These are phyloP conservation scores for Phellopilus nigrolimitatus DNA, from an alignment of 1,284 basidiomycete genomes.

Conservation along the genomic window DNA sequence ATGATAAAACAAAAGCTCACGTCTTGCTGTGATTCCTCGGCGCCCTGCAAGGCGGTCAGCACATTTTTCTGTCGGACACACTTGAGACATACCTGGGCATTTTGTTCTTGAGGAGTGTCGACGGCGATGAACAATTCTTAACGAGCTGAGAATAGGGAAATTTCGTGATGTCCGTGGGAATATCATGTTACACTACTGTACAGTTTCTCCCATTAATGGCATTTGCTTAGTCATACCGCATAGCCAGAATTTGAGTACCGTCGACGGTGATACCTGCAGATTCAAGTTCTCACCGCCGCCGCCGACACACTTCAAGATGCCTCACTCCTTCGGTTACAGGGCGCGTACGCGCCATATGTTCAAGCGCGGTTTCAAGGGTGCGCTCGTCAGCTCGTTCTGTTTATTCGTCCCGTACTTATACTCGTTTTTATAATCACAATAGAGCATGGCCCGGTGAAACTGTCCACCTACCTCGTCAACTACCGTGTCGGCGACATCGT, in stretches of 20 bases:
- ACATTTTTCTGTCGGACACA: slow-evolving; percentile 19
- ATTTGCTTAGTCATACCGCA: neutral
- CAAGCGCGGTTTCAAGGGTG: slow-evolving; percentile 95
- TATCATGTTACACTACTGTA: slow-evolving; percentile 14
- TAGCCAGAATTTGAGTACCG: slow-evolving; percentile 4
- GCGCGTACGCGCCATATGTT: slow-evolving; percentile 99
- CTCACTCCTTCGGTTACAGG: slow-evolving; percentile 99
- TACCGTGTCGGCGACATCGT: slow-evolving; percentile 98
- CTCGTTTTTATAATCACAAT: slow-evolving; percentile 17
- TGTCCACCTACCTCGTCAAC: slow-evolving; percentile 91
- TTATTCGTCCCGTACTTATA: slow-evolving; percentile 18
- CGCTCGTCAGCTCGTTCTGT: slow-evolving; percentile 28
- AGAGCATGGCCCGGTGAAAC: slow-evolving; percentile 89
- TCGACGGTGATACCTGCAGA: neutral
- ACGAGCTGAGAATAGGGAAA: slow-evolving; percentile 4
- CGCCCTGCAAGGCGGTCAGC: slow-evolving; percentile 57
- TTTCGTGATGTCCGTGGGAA: neutral
- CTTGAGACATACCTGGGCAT: slow-evolving; percentile 69
- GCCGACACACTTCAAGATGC: slow-evolving; percentile 76
- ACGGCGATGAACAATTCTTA: slow-evolving; percentile 9
- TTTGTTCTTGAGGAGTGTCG: slow-evolving; percentile 48
- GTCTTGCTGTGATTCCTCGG: slow-evolving; percentile 87
- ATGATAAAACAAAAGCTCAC: slow-evolving; percentile 55
- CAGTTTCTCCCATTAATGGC: slow-evolving; percentile 12
- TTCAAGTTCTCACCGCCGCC: slow-evolving; percentile 35